Base-by-base conservation (phyloP, 495 filamentous ascomycete genomes). In the Xylaria grammica region DNA sequence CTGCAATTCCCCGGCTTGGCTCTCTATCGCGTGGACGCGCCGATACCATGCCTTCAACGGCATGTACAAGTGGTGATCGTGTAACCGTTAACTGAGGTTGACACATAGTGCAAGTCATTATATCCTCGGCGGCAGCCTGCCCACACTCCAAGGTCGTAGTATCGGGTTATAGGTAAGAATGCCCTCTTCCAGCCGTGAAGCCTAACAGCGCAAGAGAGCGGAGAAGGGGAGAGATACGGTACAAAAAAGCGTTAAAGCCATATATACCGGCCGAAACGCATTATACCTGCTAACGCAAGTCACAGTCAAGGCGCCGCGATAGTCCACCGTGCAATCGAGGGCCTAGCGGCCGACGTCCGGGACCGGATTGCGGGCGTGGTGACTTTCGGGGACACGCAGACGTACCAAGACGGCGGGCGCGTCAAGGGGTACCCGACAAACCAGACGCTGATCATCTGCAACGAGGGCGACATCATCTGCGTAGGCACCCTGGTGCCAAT, bases 351-450 rank as follows among this genome's bases (percentile, higher is more conserved):
- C 1, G 65, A 63, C 36, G 74, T 78, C 26, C 75, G 79, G 66
- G 69, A 75, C 27, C 76, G 75, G 60, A 83, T 85, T 64, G 76
- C 77, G 17, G 80, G 75, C n/a, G 80, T 85, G 24, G 77, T 81
- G 22, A 75, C 81, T 0, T 85, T 84, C 54, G 83, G 83, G 3
- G 80, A 84, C 67, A 84, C 82, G 38, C 79, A 83, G 63, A 80
- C 82, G 65, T 69, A 69, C 30, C 80, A 82, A 54, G 77, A 84
- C 63, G 67, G 75, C 34, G 79, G 79, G 11, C 74, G 77, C 17
- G 81, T 84, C 63, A 65, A 68, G 20, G 75, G 74, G 44, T 84
- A 79, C 69, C 76, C 78, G 48, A 58, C 71, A 15, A 74, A 73
- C 32, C 79, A 78, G 68, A 74, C 75, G 55, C 77, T 83, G 67